Evolutionary conservation across 768 basidiomycete genomes (phyloP), one percentile per base, ranked within the genome.

Genomic region (Suillus plorans): DNA sequence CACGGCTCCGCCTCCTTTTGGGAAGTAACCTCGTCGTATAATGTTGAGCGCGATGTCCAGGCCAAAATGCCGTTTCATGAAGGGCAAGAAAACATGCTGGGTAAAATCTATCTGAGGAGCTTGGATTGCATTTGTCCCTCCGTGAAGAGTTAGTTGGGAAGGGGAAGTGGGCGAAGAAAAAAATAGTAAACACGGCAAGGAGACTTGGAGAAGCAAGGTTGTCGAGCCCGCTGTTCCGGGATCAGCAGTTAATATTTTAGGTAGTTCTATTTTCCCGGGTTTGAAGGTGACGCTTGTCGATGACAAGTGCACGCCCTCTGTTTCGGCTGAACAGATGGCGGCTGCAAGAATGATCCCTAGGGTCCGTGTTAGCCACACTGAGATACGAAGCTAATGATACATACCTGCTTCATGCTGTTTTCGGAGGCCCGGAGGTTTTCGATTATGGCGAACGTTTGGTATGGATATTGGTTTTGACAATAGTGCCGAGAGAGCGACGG

Each of bases 61-160:
- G 20, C 81, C 68, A 71, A 91, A 87, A 72, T 89, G 87, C 13
- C 74, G 78, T 28, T 76, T 77, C 37, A 91, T 73, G 72, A 93
- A 94, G 0, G 91, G 91, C 7, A 93, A 72, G 70, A 93, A 80
- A 58, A 92, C 76, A 66, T 86, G 78, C 58, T 85, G 79, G 5
- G 83, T 84, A 72, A 91, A 92, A 75, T 93, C 91, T 36, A 91
- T 84, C 67, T 92, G 92, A 0, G 92, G 92, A 6, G 91, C 90
- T 50, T 81, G 74, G 3, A 79, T 75, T 22, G 90, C 89, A 66
- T 92, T 92, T 3, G 91, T 92, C 3, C 91, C 92, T 9, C 92
- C 91, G 0, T 78, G 77, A 2, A 93, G 81, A 10, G 77, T 78
- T 31, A 93, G 79, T 4, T 77, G 80, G 12, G 88, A 86, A 0